Evolutionary conservation across 2,329 filamentous ascomycete genomes (phyloP).

Genomic region (Truncatella angustata): DNA sequence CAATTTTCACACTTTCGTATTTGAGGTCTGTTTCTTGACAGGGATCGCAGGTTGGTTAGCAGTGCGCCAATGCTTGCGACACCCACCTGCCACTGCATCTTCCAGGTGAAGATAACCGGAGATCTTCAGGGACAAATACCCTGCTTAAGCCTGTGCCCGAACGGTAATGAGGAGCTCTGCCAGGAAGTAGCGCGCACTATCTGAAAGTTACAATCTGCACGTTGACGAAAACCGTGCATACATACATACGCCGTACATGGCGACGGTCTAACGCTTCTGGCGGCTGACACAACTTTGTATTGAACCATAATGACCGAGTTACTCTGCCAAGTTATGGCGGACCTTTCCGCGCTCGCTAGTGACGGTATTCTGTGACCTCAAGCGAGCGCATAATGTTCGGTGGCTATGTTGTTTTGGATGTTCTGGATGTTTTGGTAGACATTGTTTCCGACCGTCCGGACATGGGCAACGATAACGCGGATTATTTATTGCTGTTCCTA

Average conservation of each 20-base stretch:
- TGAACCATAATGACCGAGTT: no score
- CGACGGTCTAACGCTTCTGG: neutral
- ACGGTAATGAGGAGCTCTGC: neutral
- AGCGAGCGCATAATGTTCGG: neutral
- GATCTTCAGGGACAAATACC: constrained; percentile 10
- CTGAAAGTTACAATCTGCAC: no score
- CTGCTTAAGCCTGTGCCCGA: constrained; percentile 10
- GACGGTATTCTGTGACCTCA: no score
- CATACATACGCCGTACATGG: neutral
- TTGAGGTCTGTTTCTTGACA: constrained; percentile 12
- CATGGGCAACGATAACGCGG: neutral
- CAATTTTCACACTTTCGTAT: neutral
- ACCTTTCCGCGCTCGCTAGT: no score
- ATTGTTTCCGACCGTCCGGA: constrained; percentile 1
- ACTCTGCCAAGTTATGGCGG: neutral
- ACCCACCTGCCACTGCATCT: constrained; percentile 3
- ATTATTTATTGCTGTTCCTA: neutral
- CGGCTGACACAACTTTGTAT: neutral
- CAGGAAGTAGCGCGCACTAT: neutral
- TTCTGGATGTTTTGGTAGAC: neutral
- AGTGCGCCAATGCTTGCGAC: no score
- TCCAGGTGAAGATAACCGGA: constrained; percentile 4
- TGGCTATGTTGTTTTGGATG: neutral
- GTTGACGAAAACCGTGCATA: neutral
- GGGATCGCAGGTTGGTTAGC: constrained; percentile 10